Base-by-base conservation (phyloP, 2,329 filamentous ascomycete genomes). In the Blastomyces emzantsi region DNA sequence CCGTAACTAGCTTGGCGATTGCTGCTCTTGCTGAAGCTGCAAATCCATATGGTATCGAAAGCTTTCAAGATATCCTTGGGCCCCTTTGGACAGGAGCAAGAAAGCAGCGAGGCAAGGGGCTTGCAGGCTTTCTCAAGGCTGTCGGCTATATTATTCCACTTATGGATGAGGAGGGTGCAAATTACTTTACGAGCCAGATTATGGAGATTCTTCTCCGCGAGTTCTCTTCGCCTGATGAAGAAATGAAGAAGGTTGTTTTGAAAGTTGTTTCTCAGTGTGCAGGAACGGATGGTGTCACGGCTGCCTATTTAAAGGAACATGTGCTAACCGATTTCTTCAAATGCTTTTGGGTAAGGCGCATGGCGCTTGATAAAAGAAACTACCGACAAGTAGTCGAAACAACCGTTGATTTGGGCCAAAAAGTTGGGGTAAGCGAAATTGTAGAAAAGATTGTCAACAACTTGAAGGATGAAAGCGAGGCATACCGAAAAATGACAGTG, bases 131-230 rank as follows among this genome's bases (percentile, higher is more conserved):
- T 77, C 81, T 99, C 66, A 99, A 99, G 79, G 94, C 94, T 57
- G 93, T 99, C 54, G 94, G 94, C 33, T 97, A 94, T 75, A 96
- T 99, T 73, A 97, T 99, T 67, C 94, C 94, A 4, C 84, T 99
- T 61, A 99, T 99, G 94, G 94, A 99, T 78, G 94, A 99, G 77
- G 94, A 99, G 73, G 97, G 97, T 75, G 93, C 94, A 77, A 97
- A 97, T 75, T 99, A 99, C 79, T 99, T 99, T 73, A 97, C 94
- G 9, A 90, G 87, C 69, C 92, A 99, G 76, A 97, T 99, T 71
- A 97, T 99, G 93, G 94, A 97, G 76, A 97, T 97, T 71, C 80
- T 99, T 17, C 85, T 97, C 39, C 87, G 94, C 71, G 94, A 99
- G 74, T 99, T 99, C 72, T 90, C 92, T 7, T 97, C 93, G 0